phyloP scores from a whole-genome alignment of 352 stramenopile genomes.

The Pythium graminicola region DNA sequence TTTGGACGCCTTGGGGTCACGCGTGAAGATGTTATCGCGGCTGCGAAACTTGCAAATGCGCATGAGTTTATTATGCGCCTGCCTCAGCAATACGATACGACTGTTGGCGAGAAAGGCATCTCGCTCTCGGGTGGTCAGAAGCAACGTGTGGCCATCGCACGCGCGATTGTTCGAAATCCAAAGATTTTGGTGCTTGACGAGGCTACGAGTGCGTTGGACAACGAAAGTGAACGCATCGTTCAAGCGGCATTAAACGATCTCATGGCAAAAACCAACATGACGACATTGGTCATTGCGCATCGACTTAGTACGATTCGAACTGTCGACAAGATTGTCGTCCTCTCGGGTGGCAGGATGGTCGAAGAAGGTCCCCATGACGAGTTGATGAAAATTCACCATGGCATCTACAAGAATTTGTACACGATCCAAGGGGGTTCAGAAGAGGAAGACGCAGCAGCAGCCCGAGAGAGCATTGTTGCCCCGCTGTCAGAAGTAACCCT shows the following conservation, averaged over 20 bases:
- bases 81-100: conserved; percentile 4
- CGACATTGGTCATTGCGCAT: conserved; percentile 92
- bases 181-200: conserved; percentile 2
- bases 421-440: conserved; percentile 25
- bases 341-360: conserved; percentile 32
- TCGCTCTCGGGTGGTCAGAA: conserved; percentile 42
- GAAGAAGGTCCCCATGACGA: conserved; percentile 44
- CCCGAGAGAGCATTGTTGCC: conserved; percentile 1
- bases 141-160: conserved; percentile 88
- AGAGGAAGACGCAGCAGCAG: conserved; percentile 9
- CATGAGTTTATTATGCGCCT: conserved; percentile 2
- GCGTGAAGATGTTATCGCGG: neutral
- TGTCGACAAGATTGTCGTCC: conserved; percentile 55
- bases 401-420: conserved; percentile 33
- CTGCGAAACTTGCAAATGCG: conserved; percentile 2
- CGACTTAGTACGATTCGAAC: conserved; percentile 68
- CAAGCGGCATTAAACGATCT: conserved; percentile 25
- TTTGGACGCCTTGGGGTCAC: neutral
- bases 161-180: conserved; percentile 19
- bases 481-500: neutral
- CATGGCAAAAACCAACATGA: conserved; percentile 39
- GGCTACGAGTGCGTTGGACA: conserved; percentile 5
- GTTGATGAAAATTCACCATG: conserved; percentile 49
- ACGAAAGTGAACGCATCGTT: conserved; percentile 1
- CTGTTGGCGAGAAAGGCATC: conserved; percentile 2